Percentiles rank a stretch among this genome's conserved stretches.
Conservation (phyloP, 305 asterid species). For the Euphrasia arctica region DNA sequence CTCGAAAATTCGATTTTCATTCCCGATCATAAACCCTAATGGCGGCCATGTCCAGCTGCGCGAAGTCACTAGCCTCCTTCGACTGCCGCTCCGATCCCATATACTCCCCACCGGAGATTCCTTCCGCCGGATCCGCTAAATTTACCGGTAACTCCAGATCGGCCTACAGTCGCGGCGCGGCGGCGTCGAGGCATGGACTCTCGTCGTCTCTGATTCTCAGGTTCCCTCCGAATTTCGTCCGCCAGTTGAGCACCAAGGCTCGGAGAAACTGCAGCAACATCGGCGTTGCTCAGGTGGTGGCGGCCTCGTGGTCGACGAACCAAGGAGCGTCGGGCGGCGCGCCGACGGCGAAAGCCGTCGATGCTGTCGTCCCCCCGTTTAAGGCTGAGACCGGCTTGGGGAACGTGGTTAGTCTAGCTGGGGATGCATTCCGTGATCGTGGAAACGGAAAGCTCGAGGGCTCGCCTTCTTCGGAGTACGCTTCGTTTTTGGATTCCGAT, state of each 20-base stretch:
- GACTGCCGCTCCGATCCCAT: slow-evolving; percentile 61
- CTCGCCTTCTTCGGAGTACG: slow-evolving; percentile 36
- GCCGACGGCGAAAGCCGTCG: slow-evolving; percentile 58
- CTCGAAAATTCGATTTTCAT: neutral
- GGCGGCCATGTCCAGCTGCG: slow-evolving; percentile 55
- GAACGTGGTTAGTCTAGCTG: slow-evolving; percentile 36
- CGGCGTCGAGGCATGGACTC: slow-evolving; percentile 30
- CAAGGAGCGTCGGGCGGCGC: slow-evolving; percentile 24
- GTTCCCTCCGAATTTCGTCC: slow-evolving; percentile 74
- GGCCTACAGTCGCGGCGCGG: slow-evolving; percentile 10
- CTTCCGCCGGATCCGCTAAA: slow-evolving; percentile 29
- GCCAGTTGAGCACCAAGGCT: slow-evolving; percentile 76
- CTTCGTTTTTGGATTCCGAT: slow-evolving; percentile 53
- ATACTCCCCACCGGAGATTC: slow-evolving; percentile 40
- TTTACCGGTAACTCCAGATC: slow-evolving; percentile 22
- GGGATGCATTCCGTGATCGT: slow-evolving; percentile 23
- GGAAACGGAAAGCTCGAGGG: slow-evolving; percentile 45
- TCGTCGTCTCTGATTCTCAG: slow-evolving; percentile 54
- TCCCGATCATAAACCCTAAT: slow-evolving; percentile 23
- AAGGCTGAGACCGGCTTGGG: slow-evolving; percentile 34
- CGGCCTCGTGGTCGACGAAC: slow-evolving; percentile 73
- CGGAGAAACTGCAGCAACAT: slow-evolving; percentile 80
- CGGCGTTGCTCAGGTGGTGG: slow-evolving; percentile 79
- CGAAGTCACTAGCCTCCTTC: slow-evolving; percentile 45
- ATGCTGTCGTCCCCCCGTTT: slow-evolving; percentile 40